Conservation (phyloP, 805 yeast genomes). For the Candida manassasensis region DNA sequence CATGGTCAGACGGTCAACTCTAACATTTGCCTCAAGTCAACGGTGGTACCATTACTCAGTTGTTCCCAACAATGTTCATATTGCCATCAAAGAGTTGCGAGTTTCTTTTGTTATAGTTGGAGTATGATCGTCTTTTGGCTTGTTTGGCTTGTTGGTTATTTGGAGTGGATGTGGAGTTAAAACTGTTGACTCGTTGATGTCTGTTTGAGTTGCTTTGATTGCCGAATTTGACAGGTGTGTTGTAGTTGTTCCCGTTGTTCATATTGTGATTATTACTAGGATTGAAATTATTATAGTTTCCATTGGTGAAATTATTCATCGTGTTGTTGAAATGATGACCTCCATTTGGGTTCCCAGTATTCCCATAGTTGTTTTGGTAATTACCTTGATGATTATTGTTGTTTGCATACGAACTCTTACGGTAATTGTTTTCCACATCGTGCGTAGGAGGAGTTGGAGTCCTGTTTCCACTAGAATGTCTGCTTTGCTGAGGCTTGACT, state of each 20-base stretch:
- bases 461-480: conserved; percentile 13
- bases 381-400: background rate
- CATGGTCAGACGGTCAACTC: too few species aligned
- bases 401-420: background rate
- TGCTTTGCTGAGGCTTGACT: conserved; percentile 7
- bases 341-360: conserved; percentile 6
- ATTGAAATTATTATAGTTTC: conserved; percentile 3
- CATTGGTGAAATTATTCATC: background rate
- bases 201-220: conserved; percentile 7
- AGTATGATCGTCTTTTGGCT: conserved; percentile 26
- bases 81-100: conserved; percentile 9
- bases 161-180: conserved; percentile 6
- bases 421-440: conserved; percentile 4
- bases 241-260: conserved; percentile 6
- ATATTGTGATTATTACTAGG: conserved; percentile 5
- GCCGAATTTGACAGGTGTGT: conserved; percentile 4
- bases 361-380: conserved; percentile 3
- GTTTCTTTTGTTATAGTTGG: conserved; percentile 13
- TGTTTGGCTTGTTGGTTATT: conserved; percentile 8
- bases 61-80: background rate
- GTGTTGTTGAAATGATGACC: conserved; percentile 6
- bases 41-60: too few species aligned
- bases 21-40: too few species aligned
- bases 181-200: conserved; percentile 10
- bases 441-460: conserved; percentile 25